A percentile compares a stretch with the other conserved stretches of the same genome.
Evolutionary conservation across 805 yeast species (phyloP).

Genomic region (Kluyveromyces lactis): DNA sequence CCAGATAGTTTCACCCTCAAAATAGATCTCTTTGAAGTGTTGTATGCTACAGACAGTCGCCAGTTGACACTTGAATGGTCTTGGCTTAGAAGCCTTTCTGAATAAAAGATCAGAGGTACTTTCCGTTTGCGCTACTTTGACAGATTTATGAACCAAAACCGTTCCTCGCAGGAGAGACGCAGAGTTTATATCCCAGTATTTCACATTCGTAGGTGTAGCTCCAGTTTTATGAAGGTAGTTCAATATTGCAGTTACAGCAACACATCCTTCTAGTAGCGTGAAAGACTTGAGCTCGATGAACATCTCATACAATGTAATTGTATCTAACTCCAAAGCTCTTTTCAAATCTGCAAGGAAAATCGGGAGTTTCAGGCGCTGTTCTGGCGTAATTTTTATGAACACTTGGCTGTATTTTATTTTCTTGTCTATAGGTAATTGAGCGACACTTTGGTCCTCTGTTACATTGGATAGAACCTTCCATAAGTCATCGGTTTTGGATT

Average conservation of each 20-base stretch:
- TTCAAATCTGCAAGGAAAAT: constrained; percentile 1
- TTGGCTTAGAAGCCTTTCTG: neutral
- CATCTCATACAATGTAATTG: neutral
- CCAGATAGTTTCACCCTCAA: constrained; percentile 7
- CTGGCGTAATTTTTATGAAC: neutral
- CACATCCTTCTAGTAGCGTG: constrained; percentile 1
- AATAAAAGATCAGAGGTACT: neutral
- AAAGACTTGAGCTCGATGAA: constrained; percentile 3
- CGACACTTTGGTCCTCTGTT: neutral
- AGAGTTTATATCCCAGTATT: neutral
- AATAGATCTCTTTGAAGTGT: constrained; percentile 6
- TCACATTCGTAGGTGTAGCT: neutral
- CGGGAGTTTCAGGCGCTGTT: neutral
- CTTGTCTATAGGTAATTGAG: neutral
- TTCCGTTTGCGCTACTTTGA: constrained; percentile 1
- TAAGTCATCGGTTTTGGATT: neutral
- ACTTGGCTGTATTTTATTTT: neutral
- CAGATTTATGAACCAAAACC: constrained; percentile 2
- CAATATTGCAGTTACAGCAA: constrained; percentile 1
- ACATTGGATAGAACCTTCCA: constrained; percentile 2
- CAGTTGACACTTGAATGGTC: constrained; percentile 1
- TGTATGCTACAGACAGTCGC: constrained; percentile 2
- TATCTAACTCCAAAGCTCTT: neutral
- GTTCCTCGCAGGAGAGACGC: constrained; percentile 1
- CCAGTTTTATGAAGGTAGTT: neutral